These are phyloP conservation scores for Sporisorium scitamineum DNA, from an alignment of 1,284 basidiomycete genomes.

Conservation along the genomic window DNA sequence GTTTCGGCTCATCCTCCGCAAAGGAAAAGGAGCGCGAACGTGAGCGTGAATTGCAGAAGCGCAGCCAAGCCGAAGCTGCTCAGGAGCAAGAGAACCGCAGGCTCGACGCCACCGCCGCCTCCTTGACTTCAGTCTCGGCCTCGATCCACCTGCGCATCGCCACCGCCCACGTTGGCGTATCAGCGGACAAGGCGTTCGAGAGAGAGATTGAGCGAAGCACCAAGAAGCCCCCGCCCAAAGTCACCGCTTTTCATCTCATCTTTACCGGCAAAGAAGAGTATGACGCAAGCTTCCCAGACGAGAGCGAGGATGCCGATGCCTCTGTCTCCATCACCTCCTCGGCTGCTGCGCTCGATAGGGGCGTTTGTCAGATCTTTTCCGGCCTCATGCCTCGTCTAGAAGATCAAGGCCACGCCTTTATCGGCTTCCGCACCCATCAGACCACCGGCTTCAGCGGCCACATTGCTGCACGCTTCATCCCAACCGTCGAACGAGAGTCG, in stretches of 20 bases:
- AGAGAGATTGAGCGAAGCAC: slow-evolving; percentile 89
- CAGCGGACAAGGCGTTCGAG: slow-evolving; percentile 79
- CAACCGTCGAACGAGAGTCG: slow-evolving; percentile 95
- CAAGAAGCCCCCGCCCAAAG: slow-evolving; percentile 89
- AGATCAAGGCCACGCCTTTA: slow-evolving; percentile 68
- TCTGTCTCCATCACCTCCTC: slow-evolving; percentile 78
- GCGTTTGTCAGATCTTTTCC: slow-evolving; percentile 66
- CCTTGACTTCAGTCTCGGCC: slow-evolving; percentile 70
- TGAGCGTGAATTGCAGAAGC: slow-evolving; percentile 31
- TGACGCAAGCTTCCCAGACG: slow-evolving; percentile 73
- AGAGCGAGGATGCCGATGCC: slow-evolving; percentile 71
- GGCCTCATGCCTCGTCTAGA: slow-evolving; percentile 68
- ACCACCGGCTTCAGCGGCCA: slow-evolving; percentile 94
- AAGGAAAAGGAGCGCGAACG: slow-evolving; percentile 41
- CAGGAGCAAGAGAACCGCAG: slow-evolving; percentile 23
- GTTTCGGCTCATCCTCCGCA: slow-evolving; percentile 66
- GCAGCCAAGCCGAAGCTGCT: slow-evolving; percentile 23
- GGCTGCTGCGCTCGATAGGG: slow-evolving; percentile 75
- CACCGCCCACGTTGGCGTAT: slow-evolving; percentile 82
- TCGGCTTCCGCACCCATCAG: slow-evolving; percentile 78
- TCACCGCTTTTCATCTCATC: slow-evolving; percentile 84
- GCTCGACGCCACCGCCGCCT: slow-evolving; percentile 30
- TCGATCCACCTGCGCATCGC: slow-evolving; percentile 84
- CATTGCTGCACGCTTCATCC: slow-evolving; percentile 91
- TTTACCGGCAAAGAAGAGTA: slow-evolving; percentile 92